These are phyloP conservation scores for Pseudohalonectria lignicola DNA, from an alignment of 2,329 filamentous ascomycete genomes.

Conservation along the genomic window DNA sequence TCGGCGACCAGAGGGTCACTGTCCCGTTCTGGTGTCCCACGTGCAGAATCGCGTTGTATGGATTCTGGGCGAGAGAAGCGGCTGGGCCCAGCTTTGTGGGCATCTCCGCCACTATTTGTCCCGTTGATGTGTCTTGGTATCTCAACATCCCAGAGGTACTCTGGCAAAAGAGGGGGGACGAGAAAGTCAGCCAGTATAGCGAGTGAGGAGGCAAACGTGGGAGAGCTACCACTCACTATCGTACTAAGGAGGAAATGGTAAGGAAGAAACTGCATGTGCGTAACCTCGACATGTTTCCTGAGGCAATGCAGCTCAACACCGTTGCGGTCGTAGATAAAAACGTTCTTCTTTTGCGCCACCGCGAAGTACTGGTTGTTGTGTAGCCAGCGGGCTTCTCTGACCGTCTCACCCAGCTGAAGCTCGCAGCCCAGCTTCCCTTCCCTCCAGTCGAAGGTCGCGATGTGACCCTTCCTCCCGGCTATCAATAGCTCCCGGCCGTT, in stretches of 20 bases:
- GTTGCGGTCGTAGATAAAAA: constrained; percentile 89
- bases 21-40: constrained; percentile 92
- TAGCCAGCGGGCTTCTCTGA: constrained; percentile 82
- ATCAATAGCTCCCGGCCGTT: constrained; percentile 82
- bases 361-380: constrained; percentile 94
- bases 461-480: constrained; percentile 83
- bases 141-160: constrained; percentile 77
- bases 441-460: constrained; percentile 95
- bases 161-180: too few relatives aligned
- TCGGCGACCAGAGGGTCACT: constrained; percentile 93
- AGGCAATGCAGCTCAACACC: constrained; percentile 90
- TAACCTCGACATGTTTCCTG: constrained; percentile 81
- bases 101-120: constrained; percentile 76
- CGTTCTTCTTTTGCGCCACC: constrained; percentile 90
- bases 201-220: too few relatives aligned
- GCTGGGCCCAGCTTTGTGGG: constrained; percentile 77
- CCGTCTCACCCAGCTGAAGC: constrained; percentile 73
- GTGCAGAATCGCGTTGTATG: constrained; percentile 84
- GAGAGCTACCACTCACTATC: not conserved
- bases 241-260: constrained; percentile 93
- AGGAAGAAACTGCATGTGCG: constrained; percentile 88
- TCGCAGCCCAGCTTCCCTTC: constrained; percentile 87
- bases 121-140: constrained; percentile 93
- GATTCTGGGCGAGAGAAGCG: constrained; percentile 77
- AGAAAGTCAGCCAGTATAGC: too few relatives aligned